phyloP scores from a whole-genome alignment of 2,329 filamentous ascomycete species.

The Ophiognomonia clavigignenti-juglandacearum region DNA sequence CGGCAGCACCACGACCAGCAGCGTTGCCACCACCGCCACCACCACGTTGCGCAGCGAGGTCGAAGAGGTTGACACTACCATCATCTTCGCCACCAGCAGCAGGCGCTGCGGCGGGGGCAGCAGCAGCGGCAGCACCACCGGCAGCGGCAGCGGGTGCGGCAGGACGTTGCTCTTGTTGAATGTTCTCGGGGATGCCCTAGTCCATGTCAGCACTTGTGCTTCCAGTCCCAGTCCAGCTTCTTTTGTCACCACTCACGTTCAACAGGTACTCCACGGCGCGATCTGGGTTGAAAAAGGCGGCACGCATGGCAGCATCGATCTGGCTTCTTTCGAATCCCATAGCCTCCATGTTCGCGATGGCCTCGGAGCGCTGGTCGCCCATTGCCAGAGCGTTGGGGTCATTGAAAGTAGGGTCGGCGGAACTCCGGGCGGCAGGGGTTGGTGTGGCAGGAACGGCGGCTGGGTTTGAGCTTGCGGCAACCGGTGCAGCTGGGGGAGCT shows the following conservation, averaged over 20 bases:
- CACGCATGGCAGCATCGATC: slow-evolving; percentile 91
- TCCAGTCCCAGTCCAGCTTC: background rate
- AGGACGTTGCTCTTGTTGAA: slow-evolving; percentile 51
- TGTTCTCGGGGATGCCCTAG: slow-evolving; percentile 84
- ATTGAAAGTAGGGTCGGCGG: slow-evolving; percentile 46
- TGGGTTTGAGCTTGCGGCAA: slow-evolving; percentile 39
- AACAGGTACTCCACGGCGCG: slow-evolving; percentile 95
- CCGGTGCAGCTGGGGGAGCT: slow-evolving; percentile 44
- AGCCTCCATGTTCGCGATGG: slow-evolving; percentile 88
- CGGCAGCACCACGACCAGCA: slow-evolving; percentile 43
- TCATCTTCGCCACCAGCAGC: slow-evolving; percentile 51
- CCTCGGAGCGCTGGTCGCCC: slow-evolving; percentile 75
- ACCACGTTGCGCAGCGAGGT: slow-evolving; percentile 73
- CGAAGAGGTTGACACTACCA: slow-evolving; percentile 81
- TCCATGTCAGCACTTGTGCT: background rate
- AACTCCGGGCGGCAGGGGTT: slow-evolving; percentile 40
- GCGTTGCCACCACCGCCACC: slow-evolving; percentile 35
- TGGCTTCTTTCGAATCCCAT: slow-evolving; percentile 92
- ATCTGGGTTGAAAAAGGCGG: slow-evolving; percentile 94
- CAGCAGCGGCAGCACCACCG: slow-evolving; percentile 33
- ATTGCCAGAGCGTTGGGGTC: slow-evolving; percentile 81
- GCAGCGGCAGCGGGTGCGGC: slow-evolving; percentile 24
- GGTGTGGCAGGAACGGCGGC: slow-evolving; percentile 47
- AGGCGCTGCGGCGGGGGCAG: slow-evolving; percentile 34
- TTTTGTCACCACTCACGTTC: slow-evolving; percentile 55